These are phyloP conservation scores for Neopestalotiopsis sp. DNA, from an alignment of 2,329 filamentous ascomycete species.

Conservation along the genomic window DNA sequence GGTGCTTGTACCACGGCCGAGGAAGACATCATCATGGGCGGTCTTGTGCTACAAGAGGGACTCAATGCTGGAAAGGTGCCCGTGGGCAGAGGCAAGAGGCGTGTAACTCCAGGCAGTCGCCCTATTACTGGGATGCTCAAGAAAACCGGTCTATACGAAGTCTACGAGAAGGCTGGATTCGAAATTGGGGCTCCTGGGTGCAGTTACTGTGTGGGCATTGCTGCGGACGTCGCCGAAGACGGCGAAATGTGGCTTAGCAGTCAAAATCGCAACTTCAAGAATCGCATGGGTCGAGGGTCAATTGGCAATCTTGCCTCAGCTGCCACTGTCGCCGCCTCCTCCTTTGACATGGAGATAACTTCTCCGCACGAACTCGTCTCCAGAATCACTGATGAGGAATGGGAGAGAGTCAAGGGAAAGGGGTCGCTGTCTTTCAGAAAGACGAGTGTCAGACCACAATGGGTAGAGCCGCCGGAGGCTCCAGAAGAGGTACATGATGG, in stretches of 20 bases:
- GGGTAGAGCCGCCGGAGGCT: conserved; percentile 22
- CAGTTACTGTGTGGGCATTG: conserved; percentile 51
- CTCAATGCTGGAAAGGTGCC: conserved; percentile 38
- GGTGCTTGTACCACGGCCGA: conserved; percentile 53
- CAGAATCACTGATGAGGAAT: conserved; percentile 27
- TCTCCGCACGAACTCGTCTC: conserved; percentile 42
- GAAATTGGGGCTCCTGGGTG: conserved; percentile 48
- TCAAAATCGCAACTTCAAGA: conserved; percentile 53
- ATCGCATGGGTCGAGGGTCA: conserved; percentile 47
- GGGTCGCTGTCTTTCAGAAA: conserved; percentile 21
- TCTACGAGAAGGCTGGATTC: conserved; percentile 48
- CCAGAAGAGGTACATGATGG: not conserved
- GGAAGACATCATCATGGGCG: conserved; percentile 49
- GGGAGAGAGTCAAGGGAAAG: conserved; percentile 27
- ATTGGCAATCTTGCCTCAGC: conserved; percentile 52
- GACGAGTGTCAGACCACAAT: conserved; percentile 17
- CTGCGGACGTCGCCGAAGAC: conserved; percentile 43
- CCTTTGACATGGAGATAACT: conserved; percentile 48
- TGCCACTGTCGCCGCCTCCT: conserved; percentile 51
- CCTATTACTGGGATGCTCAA: conserved; percentile 44
- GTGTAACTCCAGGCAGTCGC: conserved; percentile 47
- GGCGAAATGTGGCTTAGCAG: conserved; percentile 51
- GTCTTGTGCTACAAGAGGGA: conserved; percentile 45
- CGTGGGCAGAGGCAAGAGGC: conserved; percentile 39
- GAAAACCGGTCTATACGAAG: conserved; percentile 38